Base-by-base conservation (phyloP, 306 rosid species). In the Pterocarpus macrocarpus region DNA sequence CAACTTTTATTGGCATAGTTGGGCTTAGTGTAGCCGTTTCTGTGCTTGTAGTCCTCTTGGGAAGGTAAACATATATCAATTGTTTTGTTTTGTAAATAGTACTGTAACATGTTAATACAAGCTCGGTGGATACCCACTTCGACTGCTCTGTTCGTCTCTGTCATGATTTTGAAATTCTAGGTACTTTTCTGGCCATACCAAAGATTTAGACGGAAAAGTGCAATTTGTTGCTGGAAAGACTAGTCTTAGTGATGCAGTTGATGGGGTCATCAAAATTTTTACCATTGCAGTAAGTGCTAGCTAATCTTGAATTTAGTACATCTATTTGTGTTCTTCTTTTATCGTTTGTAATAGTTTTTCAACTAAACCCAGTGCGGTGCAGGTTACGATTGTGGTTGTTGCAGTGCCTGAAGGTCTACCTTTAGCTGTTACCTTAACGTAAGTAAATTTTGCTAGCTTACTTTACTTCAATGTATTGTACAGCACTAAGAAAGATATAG, bases 321-420 rank as follows among this genome's bases (percentile, higher is more conserved):
- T 56, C 15, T n/a, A n/a, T 38, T 55, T 63, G 5, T 16, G 8
- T 5, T 55, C 28, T n/a, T 15, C 1, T 55, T 55, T 55, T 55
- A 55, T 61, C 53, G 61, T 14, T 36, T 71, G 7, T 38, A 33
- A 16, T 57, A 72, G 72, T 59, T 76, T 73, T 63, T 85, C 61
- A 69, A 65, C 91, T 79, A 79, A 80, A 64, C 64, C 32, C 83
- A 64, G 85, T 86, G 82, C 77, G 73, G 16, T 87, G 73, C 89
- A 95, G 99, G 99, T 95, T 69, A 95, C 98, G 47, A 95, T 95
- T 81, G 99, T 95, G 82, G 99, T 95, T 64, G 99, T 95, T 93
- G 97, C 99, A 36, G 99, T 95, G 73, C 98, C 98, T 44, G 99
- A 95, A 86, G 99, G 99, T 76, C 93, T 95, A 41, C 99, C 99